Conservation (phyloP, 306 rosid genomes). For the Quercus dentata region DNA sequence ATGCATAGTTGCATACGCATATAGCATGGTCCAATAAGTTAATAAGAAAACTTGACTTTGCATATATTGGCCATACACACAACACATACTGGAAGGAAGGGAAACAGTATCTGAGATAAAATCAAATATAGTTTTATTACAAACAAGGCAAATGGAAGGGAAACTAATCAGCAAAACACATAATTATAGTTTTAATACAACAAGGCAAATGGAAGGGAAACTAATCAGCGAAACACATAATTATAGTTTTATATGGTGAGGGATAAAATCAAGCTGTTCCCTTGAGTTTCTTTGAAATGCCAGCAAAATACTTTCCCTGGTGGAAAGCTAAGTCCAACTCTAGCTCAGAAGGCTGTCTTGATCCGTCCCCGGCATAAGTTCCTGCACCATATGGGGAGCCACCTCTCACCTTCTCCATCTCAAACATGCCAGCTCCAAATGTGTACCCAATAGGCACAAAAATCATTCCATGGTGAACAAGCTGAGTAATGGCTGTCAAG, state of each 20-base stretch:
- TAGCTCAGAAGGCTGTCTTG: slow-evolving; percentile 76
- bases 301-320: slow-evolving; percentile 83
- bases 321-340: slow-evolving; percentile 91
- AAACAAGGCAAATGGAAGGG: no score
- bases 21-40: no score
- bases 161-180: slow-evolving; percentile 22
- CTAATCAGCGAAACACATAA: slow-evolving; percentile 18
- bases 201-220: background rate
- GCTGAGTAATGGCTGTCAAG: slow-evolving; percentile 90
- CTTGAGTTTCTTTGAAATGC: slow-evolving; percentile 84
- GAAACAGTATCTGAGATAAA: no score
- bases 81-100: no score
- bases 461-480: slow-evolving; percentile 90
- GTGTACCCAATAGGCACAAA: slow-evolving; percentile 90
- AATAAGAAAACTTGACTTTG: no score
- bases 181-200: slow-evolving; percentile 2
- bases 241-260: slow-evolving; percentile 9
- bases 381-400: slow-evolving; percentile 93
- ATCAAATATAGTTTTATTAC: no score
- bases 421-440: slow-evolving; percentile 95
- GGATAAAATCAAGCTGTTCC: slow-evolving; percentile 45
- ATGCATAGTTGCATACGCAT: no score
- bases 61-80: no score
- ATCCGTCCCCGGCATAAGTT: slow-evolving; percentile 78
- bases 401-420: slow-evolving; percentile 79